Conservation (phyloP, 768 basidiomycete genomes). For the Exidia glandulosa region DNA sequence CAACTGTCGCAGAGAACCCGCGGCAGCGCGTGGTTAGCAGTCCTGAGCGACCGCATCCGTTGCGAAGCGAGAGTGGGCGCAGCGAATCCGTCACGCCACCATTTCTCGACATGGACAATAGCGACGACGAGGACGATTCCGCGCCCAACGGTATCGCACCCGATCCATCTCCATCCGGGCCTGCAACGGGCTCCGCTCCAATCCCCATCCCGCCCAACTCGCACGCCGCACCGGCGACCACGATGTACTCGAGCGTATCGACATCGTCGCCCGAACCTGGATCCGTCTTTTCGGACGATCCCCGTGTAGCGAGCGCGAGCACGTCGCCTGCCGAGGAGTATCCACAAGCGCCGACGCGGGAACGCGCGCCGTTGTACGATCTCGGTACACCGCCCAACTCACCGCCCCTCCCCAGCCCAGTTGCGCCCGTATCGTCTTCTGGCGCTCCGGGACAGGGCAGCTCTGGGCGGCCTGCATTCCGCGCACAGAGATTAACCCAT, state of each 20-base stretch:
- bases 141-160: conserved; percentile 23
- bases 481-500: conserved; percentile 10
- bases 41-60: background rate
- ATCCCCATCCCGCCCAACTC: background rate
- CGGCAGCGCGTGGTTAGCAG: background rate
- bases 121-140: conserved; percentile 30
- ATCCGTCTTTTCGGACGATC: background rate
- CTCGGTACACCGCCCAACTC: background rate
- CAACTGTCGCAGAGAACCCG: background rate
- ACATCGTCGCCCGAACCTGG: background rate
- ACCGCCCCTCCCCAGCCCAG: background rate
- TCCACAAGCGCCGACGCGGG: background rate
- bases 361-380: background rate
- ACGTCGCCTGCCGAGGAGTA: background rate
- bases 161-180: conserved; percentile 25
- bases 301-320: background rate
- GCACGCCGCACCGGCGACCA: conserved; percentile 6
- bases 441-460: background rate
- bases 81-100: conserved; percentile 29
- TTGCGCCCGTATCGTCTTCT: background rate
- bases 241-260: background rate
- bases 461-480: no score
- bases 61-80: conserved; percentile 2
- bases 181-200: background rate
- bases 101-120: conserved; percentile 51